Base-by-base conservation (phyloP, 352 stramenopile genomes). In the Pythium apleroticum region DNA sequence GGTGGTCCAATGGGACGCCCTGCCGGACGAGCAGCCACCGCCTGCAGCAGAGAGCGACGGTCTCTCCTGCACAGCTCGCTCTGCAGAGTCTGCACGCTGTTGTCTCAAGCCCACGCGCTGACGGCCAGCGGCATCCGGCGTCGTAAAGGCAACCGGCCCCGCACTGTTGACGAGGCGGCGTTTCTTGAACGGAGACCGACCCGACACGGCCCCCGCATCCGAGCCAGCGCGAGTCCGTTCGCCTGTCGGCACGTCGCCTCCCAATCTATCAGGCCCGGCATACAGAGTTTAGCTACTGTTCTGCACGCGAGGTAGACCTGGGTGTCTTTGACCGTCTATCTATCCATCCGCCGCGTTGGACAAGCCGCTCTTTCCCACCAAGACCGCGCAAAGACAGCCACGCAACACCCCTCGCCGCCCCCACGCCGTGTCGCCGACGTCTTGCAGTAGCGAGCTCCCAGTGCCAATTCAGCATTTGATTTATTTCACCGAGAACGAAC, bases 1-100 rank as follows among this genome's bases (percentile, higher is more conserved):
- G 43, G n/a, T 50, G 43, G 43, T 25, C 43, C 43, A 50, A 50
- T 50, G 43, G 43, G 43, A 50, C 43, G 19, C 43, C n/a, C 43
- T 27, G 43, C 43, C n/a, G 11, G 43, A 27, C n/a, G n/a, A 17
- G 15, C n/a, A 50, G 43, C 43, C n/a, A 50, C 19, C 22, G 43
- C n/a, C n/a, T n/a, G 4, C 39, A 27, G 43, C 20, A 27, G 43
- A 27, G 43, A 50, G 17, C n/a, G 20, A 50, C 3, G 43, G 43
- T 27, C 43, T 25, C 43, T 22, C 11, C 17, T 48, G 19, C 19
- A 22, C n/a, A n/a, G n/a, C n/a, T n/a, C n/a, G n/a, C n/a, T n/a
- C n/a, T n/a, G n/a, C n/a, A n/a, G n/a, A n/a, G n/a, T n/a, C n/a
- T n/a, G n/a, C n/a, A n/a, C n/a, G 30, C 43, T 17, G 43, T n/a